Evolutionary conservation across 2,329 filamentous ascomycete genomes (phyloP).

Genomic region (Graphilbum fragrans): DNA sequence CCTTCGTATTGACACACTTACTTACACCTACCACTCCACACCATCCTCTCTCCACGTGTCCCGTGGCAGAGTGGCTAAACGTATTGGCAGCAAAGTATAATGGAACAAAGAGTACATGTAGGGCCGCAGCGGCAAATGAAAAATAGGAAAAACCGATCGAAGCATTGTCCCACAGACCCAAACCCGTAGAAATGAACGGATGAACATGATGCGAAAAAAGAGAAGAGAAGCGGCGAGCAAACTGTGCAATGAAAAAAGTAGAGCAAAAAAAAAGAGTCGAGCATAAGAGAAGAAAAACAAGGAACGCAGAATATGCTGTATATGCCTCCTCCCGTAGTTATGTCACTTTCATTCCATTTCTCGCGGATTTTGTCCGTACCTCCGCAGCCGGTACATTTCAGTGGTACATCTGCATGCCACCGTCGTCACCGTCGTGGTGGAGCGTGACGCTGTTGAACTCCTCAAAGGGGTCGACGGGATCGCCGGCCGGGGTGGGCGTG

Average conservation of each 20-base stretch:
- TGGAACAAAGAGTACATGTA: too few species aligned
- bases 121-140: too few species aligned
- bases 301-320: background rate
- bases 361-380: background rate
- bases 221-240: background rate
- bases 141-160: too few species aligned
- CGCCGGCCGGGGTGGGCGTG: slow-evolving; percentile 64
- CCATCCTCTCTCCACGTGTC: too few species aligned
- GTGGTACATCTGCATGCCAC: slow-evolving; percentile 21
- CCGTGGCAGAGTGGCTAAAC: too few species aligned
- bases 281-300: background rate
- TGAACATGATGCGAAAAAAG: background rate
- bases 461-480: slow-evolving; percentile 78
- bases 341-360: background rate
- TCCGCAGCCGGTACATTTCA: too few species aligned
- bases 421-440: slow-evolving; percentile 86
- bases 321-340: background rate
- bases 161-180: too few species aligned
- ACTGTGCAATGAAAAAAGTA: background rate
- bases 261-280: background rate
- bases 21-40: too few species aligned
- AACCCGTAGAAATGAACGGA: background rate
- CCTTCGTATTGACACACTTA: too few species aligned
- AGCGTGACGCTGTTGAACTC: slow-evolving; percentile 98
- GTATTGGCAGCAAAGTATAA: too few species aligned